phyloP scores from a whole-genome alignment of 352 stramenopile species.

The Phytophthora constricta region DNA sequence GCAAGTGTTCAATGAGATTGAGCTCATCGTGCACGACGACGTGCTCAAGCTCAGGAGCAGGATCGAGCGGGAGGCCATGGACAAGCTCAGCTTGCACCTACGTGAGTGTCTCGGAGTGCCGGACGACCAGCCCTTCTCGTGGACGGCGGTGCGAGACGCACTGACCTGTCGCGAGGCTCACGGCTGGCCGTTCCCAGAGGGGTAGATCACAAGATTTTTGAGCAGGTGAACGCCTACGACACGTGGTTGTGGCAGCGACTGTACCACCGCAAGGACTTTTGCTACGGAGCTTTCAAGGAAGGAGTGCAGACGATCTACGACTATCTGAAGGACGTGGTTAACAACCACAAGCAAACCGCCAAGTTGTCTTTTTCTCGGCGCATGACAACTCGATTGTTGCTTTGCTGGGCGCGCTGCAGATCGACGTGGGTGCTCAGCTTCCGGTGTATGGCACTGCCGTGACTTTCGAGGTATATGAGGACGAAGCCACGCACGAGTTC shows the following conservation, averaged over 20 bases:
- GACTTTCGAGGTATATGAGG: constrained; percentile 74
- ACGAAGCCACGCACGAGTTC: constrained; percentile 44
- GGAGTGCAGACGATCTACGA: constrained; percentile 66
- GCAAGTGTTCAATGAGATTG: constrained; percentile 77
- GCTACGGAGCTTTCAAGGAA: constrained; percentile 64
- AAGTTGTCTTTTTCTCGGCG: constrained; percentile 86
- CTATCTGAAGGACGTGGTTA: constrained; percentile 57
- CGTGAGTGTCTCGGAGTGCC: constrained; percentile 56
- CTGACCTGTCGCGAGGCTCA: constrained; percentile 75
- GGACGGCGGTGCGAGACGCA: constrained; percentile 74
- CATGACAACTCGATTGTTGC: constrained; percentile 89
- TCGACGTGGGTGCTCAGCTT: constrained; percentile 61
- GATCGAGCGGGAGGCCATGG: constrained; percentile 40
- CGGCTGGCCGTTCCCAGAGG: constrained; percentile 69
- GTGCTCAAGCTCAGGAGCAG: constrained; percentile 37
- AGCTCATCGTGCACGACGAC: constrained; percentile 68
- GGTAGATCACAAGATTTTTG: constrained; percentile 66
- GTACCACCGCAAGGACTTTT: constrained; percentile 70
- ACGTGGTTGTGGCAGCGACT: constrained; percentile 85
- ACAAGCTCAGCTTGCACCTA: constrained; percentile 44
- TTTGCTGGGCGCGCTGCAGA: constrained; percentile 69
- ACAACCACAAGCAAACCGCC: constrained; percentile 30
- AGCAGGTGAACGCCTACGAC: constrained; percentile 69
- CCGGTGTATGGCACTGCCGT: constrained; percentile 78
- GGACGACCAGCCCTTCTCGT: constrained; percentile 57